Base-by-base conservation (phyloP, 495 filamentous ascomycete species). In the Margaritispora aquatica region DNA sequence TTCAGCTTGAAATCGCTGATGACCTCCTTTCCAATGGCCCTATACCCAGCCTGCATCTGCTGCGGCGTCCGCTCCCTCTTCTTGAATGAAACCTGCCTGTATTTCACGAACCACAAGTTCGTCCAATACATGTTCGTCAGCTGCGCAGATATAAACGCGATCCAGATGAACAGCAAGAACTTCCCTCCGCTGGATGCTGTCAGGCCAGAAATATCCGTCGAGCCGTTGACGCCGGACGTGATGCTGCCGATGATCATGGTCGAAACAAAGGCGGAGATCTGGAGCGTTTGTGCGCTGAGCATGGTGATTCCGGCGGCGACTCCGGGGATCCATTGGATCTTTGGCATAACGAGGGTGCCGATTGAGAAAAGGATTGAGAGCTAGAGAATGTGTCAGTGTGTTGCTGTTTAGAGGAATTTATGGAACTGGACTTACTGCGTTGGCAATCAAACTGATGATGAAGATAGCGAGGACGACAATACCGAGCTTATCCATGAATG, bases 201-300 rank as follows among this genome's bases (percentile, higher is more conserved):
- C 10, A 59, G 5, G 4, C 56, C 56, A 20, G 23, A 53, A 21
- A 52, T 22, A 23, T 51, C 56, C 17, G 47, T 59, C 11, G 38
- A 59, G 4, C 41, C 41, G n/a, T 59, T 59, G 17, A 59, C 44
- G 29, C 24, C 4, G 22, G n/a, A 26, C 29, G 21, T 59, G 2
- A 59, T 29, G 24, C 56, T 26, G 21, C 51, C n/a, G 8, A 48
- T 48, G 9, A 59, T 23, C 26, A 38, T 38, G 13, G 47, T 52
- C 26, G 56, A 59, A 26, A 31, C 52, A 9, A 59, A 22, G n/a
- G 56, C 56, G 13, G 56, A 17, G 23, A 51, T 21, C 19, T 59
- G 56, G 2, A 59, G 21, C n/a, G 52, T n/a, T 59, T 59, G 56
- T 3, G 47, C 52, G 56, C 56, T 59, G 48, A 59, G n/a, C 34